Conservation (phyloP, 768 basidiomycete species). For the Boletus reticuloceps region DNA sequence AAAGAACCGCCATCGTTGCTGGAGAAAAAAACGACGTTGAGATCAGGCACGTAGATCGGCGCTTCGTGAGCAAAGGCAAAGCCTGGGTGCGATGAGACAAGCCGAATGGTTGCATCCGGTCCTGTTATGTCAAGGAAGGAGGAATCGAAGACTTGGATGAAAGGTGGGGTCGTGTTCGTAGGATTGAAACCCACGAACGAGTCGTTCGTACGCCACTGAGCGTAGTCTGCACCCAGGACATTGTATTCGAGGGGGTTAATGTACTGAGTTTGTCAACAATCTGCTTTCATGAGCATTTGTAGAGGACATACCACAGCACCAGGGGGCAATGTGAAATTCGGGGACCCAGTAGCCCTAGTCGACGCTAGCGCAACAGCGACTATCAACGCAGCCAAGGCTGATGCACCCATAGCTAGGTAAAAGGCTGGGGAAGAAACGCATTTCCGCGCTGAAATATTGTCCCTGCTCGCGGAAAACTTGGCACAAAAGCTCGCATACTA, state of each 20-base stretch:
- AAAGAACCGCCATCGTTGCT: slow-evolving; percentile 67
- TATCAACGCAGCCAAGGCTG: neutral
- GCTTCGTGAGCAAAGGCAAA: slow-evolving; percentile 82
- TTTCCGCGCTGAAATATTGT: neutral
- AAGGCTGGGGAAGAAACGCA: neutral
- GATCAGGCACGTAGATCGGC: slow-evolving; percentile 61
- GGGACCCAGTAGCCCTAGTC: neutral
- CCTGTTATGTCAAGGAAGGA: slow-evolving; percentile 64
- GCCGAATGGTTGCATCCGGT: slow-evolving; percentile 49
- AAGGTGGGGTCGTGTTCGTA: slow-evolving; percentile 52
- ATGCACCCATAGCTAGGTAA: neutral
- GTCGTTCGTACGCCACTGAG: slow-evolving; percentile 34
- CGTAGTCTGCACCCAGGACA: slow-evolving; percentile 46
- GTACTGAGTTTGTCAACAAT: slow-evolving; percentile 33
- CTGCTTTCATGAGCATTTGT: neutral
- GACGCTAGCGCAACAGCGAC: slow-evolving; percentile 1
- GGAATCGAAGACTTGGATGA: slow-evolving; percentile 56
- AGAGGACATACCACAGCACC: slow-evolving; percentile 19
- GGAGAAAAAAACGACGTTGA: slow-evolving; percentile 72
- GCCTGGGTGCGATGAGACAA: slow-evolving; percentile 57
- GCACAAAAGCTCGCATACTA: neutral
- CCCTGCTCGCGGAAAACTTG: neutral
- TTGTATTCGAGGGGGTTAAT: slow-evolving; percentile 50
- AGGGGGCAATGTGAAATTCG: slow-evolving; percentile 10
- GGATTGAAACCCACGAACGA: slow-evolving; percentile 55